Conservation (phyloP, 164 flowering plant genomes). For the Tetracentron sinense region DNA sequence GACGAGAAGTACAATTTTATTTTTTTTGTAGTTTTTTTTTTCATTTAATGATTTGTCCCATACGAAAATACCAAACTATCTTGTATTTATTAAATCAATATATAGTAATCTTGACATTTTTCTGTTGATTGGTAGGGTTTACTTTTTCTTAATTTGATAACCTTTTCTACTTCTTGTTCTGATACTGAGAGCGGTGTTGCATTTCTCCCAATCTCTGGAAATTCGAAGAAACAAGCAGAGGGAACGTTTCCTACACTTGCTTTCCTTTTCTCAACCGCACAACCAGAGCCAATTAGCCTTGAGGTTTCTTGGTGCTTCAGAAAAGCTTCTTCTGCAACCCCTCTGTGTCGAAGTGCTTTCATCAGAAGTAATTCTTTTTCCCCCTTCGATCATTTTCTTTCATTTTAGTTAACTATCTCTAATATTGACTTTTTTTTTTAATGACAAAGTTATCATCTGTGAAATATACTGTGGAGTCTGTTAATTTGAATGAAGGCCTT, state of each 20-base stretch:
- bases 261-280: conserved; percentile 9
- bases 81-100: no score
- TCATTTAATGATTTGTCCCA: no score
- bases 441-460: conserved; percentile 33
- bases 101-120: no score
- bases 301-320: conserved; percentile 42
- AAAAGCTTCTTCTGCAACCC: conserved; percentile 50
- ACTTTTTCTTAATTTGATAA: neutral
- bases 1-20: no score
- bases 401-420: neutral
- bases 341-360: conserved; percentile 65
- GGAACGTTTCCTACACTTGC: conserved; percentile 9
- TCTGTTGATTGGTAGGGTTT: neutral
- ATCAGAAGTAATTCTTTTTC: conserved; percentile 42
- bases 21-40: no score
- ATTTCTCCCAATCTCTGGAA: conserved; percentile 5
- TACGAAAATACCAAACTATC: no score
- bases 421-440: neutral
- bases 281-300: conserved; percentile 20
- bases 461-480: conserved; percentile 49
- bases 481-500: conserved; percentile 40
- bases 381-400: neutral
- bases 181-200: neutral
- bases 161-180: neutral
- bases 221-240: conserved; percentile 6